A percentile compares a stretch with the other conserved stretches of the same genome.
phyloP scores from a whole-genome alignment of 1,284 basidiomycete genomes.

The Anthracocystis walkeri region DNA sequence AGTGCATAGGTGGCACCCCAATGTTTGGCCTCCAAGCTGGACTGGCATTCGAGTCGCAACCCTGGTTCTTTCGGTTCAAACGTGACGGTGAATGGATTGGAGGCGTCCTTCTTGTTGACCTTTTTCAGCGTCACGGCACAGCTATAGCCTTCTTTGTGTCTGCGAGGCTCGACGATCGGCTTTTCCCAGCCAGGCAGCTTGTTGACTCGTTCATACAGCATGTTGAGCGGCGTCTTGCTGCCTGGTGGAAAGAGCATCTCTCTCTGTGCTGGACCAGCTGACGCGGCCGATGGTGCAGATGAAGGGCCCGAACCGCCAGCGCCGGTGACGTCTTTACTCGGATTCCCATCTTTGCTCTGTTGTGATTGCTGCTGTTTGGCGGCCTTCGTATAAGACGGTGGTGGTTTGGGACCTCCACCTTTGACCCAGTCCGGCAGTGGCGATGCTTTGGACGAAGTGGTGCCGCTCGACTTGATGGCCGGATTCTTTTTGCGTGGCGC shows the following conservation, averaged over 20 bases:
- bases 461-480: slow-evolving; percentile 66
- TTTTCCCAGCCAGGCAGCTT: slow-evolving; percentile 67
- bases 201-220: slow-evolving; percentile 67
- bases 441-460: slow-evolving; percentile 66
- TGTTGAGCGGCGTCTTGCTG: slow-evolving; percentile 68
- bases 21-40: slow-evolving; percentile 64
- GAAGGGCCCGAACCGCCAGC: slow-evolving; percentile 9
- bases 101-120: slow-evolving; percentile 66
- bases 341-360: slow-evolving; percentile 15
- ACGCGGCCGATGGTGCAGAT: not conserved
- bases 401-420: slow-evolving; percentile 58
- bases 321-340: not conserved
- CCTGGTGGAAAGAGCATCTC: slow-evolving; percentile 67
- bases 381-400: slow-evolving; percentile 56
- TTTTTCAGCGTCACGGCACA: slow-evolving; percentile 65
- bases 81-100: slow-evolving; percentile 57
- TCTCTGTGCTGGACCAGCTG: slow-evolving; percentile 18
- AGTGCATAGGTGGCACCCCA: slow-evolving; percentile 70
- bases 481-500: slow-evolving; percentile 65
- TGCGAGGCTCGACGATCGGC: slow-evolving; percentile 60
- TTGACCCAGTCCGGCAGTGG: slow-evolving; percentile 69
- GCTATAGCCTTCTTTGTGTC: slow-evolving; percentile 56
- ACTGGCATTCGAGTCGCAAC: slow-evolving; percentile 52
- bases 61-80: slow-evolving; percentile 67
- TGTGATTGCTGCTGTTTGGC: slow-evolving; percentile 38